Evolutionary conservation across 1,284 basidiomycete genomes (phyloP).

Genomic region (Thelephora terrestris): DNA sequence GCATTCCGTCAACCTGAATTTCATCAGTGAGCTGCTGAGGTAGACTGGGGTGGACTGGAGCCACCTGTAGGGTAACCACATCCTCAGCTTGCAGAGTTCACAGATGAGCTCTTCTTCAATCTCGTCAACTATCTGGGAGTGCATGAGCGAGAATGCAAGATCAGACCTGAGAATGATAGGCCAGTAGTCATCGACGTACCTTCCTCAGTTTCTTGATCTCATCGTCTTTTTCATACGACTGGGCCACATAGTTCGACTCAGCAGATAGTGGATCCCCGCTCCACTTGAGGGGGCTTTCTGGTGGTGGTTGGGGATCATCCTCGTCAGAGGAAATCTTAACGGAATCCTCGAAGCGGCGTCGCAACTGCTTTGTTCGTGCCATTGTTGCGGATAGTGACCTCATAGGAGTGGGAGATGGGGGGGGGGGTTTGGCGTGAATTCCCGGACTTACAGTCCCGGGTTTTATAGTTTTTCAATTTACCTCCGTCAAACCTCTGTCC

Average conservation of each 20-base stretch:
- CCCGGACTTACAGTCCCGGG: too few species aligned
- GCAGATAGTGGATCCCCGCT: neutral
- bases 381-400: too few species aligned
- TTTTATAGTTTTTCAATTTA: too few species aligned
- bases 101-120: constrained; percentile 49
- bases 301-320: constrained; percentile 16
- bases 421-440: too few species aligned
- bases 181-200: neutral
- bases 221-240: constrained; percentile 1
- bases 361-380: too few species aligned
- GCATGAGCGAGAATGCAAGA: constrained; percentile 13
- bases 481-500: too few species aligned
- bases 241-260: neutral
- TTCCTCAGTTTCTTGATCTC: constrained; percentile 7
- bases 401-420: too few species aligned
- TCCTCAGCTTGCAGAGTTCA: constrained; percentile 48
- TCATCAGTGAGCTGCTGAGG: constrained; percentile 2
- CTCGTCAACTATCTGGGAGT: constrained; percentile 27
- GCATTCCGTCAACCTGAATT: constrained; percentile 44
- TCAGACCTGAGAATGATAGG: too few species aligned
- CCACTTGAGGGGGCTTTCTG: neutral
- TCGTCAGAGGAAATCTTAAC: constrained; percentile 23
- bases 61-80: constrained; percentile 58
- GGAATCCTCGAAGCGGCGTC: too few species aligned
- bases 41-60: constrained; percentile 16